Evolutionary conservation across 495 filamentous ascomycete genomes (phyloP), one percentile per base, ranked within the genome.

Genomic region (Podospora anserina): DNA sequence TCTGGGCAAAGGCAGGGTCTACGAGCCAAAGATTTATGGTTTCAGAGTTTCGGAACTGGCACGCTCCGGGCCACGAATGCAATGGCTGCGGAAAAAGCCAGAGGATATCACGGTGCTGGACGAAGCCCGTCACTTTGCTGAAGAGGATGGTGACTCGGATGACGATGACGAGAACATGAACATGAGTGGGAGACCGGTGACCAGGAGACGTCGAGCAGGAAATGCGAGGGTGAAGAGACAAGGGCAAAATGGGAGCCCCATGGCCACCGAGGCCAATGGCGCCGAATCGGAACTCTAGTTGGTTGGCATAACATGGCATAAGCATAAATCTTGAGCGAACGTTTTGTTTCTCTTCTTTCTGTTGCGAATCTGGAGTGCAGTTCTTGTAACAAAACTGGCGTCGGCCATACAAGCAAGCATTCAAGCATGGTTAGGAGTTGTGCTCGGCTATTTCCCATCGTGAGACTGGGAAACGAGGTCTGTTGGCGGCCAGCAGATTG

Each of bases 1-100:
- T 13, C 84, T 99, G 5, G 96, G 96, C 27, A 83, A 79, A 18
- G 90, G 88, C 67, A 91, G 88, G 73, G 89, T 97, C 67, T 97
- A 98, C 83, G 93, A 97, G 73, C 92, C 94, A 64, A 91, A 90
- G 64, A 98, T 99, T 76, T 99, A 98, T 81, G 95, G 95, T 6
- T 99, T 99, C 80, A 86, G 91, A 55, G 96, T 99, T 32, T 91
- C 91, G 1, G 95, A 99, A 74, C 80, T 91, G 18, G 91, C 95
- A 60, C 84, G 89, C 65, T 91, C 90, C 6, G 95, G 95, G 4
- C 95, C 95, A 20, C 85, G 95, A 61, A 99, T 99, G 95, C 91
- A 92, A 73, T 99, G 95, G 95, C 83, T 99, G 71, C 87, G 95
- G 69, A 88, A 89, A 79, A 90, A 91, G 74, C 95, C 96, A 0